These are phyloP conservation scores for Coemansia sp. DNA, from an alignment of 192 early-diverging fungal species.

Conservation along the genomic window DNA sequence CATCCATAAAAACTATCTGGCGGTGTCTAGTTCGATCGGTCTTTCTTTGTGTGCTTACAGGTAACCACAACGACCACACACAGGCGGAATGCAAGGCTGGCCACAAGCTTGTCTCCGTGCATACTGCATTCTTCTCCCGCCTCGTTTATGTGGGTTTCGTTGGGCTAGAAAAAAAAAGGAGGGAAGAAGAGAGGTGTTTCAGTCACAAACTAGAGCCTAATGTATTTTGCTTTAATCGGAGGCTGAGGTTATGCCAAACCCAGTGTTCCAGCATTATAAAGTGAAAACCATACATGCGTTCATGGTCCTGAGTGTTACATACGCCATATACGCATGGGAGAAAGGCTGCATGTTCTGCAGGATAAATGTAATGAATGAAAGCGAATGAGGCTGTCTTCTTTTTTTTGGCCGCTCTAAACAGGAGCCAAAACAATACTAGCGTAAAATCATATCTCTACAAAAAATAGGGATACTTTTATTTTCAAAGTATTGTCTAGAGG, in stretches of 20 bases:
- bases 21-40: not conserved
- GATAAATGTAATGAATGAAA: not conserved
- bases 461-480: not conserved
- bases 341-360: not conserved
- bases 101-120: not conserved
- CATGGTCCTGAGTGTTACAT: not conserved
- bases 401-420: not conserved
- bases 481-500: slow-evolving; percentile 1
- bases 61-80: not conserved
- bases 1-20: not conserved
- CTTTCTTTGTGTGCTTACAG: not conserved
- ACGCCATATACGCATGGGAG: not conserved
- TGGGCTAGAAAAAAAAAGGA: not conserved
- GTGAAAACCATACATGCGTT: slow-evolving; percentile 1
- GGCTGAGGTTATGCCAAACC: slow-evolving; percentile 11
- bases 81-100: not conserved
- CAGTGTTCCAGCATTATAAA: not conserved
- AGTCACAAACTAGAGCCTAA: not conserved
- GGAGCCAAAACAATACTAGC: not conserved
- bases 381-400: not conserved
- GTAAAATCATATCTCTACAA: not conserved
- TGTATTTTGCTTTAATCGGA: not conserved
- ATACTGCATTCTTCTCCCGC: not conserved
- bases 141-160: not conserved
- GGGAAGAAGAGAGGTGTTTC: slow-evolving; percentile 1